Conservation (phyloP, 257 asterid species). For the Gentiana dahurica region DNA sequence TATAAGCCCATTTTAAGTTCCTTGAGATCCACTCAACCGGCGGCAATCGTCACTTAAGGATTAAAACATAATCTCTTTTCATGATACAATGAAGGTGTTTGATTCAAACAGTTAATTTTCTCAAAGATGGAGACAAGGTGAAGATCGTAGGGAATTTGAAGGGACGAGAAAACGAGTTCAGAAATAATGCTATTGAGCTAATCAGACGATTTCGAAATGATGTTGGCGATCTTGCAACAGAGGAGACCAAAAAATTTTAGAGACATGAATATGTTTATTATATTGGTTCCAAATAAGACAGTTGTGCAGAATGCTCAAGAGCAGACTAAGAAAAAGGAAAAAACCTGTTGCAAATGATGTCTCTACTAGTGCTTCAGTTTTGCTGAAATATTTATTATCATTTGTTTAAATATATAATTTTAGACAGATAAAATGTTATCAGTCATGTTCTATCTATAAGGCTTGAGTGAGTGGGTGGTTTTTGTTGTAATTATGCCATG, state of each 20-base stretch:
- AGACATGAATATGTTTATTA: slow-evolving; percentile 58
- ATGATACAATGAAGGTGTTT: too few species aligned
- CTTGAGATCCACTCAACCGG: too few species aligned
- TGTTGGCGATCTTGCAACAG: slow-evolving; percentile 76
- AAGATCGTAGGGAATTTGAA: slow-evolving; percentile 82
- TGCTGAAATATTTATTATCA: slow-evolving; percentile 2
- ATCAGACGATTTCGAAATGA: slow-evolving; percentile 74
- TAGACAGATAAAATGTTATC: too few species aligned
- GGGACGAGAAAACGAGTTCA: slow-evolving; percentile 88
- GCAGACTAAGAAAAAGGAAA: slow-evolving; percentile 53
- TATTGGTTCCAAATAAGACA: slow-evolving; percentile 82
- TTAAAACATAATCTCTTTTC: too few species aligned
- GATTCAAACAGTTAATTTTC: slow-evolving; percentile 24
- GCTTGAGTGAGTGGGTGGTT: too few species aligned
- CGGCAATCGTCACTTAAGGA: too few species aligned
- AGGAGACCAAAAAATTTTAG: slow-evolving; percentile 72
- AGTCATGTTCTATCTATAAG: too few species aligned
- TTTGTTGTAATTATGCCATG: too few species aligned
- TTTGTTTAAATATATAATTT: too few species aligned
- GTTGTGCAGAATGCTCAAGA: slow-evolving; percentile 50
- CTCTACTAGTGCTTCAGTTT: slow-evolving; percentile 51
- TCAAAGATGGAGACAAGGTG: slow-evolving; percentile 94
- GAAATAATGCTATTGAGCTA: slow-evolving; percentile 84
- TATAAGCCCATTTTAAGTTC: too few species aligned
- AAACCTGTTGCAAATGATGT: slow-evolving; percentile 39